Evolutionary conservation across 2,329 filamentous ascomycete genomes (phyloP).

Genomic region (Claviceps fusiformis): DNA sequence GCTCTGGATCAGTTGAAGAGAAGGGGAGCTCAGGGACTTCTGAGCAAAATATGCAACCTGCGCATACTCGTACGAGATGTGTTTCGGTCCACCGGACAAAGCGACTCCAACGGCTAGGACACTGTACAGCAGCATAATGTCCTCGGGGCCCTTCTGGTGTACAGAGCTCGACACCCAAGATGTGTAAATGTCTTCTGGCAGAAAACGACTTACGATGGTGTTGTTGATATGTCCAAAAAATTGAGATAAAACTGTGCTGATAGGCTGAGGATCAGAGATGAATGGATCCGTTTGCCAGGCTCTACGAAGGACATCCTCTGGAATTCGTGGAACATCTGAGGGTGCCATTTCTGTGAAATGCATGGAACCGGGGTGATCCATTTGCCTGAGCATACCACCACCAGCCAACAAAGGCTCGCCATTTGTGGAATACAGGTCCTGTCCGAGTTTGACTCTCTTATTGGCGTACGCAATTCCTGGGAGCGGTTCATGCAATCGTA

Average conservation of each 20-base stretch:
- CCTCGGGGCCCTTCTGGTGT: conserved; percentile 26
- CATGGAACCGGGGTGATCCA: conserved; percentile 24
- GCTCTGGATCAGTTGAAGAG: conserved; percentile 52
- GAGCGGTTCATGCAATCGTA: conserved; percentile 19
- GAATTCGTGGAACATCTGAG: conserved; percentile 31
- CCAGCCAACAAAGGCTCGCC: conserved; percentile 18
- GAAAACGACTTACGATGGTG: conserved; percentile 27
- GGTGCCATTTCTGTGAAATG: conserved; percentile 22
- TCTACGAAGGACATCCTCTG: conserved; percentile 33
- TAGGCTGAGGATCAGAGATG: conserved; percentile 27
- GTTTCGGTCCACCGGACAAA: conserved; percentile 23
- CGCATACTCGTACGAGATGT: conserved; percentile 26
- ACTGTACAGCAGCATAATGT: conserved; percentile 33
- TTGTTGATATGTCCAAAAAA: conserved; percentile 30
- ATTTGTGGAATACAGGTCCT: conserved; percentile 29
- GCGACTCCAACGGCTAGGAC: conserved; percentile 25
- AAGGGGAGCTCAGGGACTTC: conserved; percentile 14
- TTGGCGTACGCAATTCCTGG: conserved; percentile 29
- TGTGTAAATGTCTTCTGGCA: conserved; percentile 26
- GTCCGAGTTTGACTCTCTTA: conserved; percentile 36
- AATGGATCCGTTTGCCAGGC: conserved; percentile 39
- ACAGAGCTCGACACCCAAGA: conserved; percentile 22
- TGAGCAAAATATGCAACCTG: conserved; percentile 44
- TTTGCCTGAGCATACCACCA: conserved; percentile 15
- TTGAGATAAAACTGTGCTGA: conserved; percentile 24